phyloP scores from a whole-genome alignment of 495 filamentous ascomycete genomes.

The Aspergillus mulundensis region DNA sequence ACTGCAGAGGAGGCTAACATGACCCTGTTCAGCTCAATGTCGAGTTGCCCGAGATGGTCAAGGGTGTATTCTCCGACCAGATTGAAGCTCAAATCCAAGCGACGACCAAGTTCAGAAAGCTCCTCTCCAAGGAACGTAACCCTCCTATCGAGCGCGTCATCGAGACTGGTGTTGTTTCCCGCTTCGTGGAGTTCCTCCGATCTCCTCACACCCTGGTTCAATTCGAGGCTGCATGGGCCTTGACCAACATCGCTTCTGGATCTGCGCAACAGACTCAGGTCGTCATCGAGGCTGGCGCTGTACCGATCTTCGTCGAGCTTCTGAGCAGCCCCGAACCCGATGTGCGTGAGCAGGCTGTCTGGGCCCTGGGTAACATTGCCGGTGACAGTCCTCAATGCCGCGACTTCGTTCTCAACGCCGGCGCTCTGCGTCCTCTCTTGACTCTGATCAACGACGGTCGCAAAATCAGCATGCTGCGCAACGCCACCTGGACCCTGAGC shows the following conservation, averaged over 20 bases:
- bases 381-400: constrained; percentile 97
- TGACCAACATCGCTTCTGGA: constrained; percentile 99
- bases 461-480: constrained; percentile 98
- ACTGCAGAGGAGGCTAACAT: constrained; percentile 32
- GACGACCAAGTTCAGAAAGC: constrained; percentile 98
- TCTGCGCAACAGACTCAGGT: constrained; percentile 97
- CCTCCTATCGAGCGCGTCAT: constrained; percentile 99
- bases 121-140: constrained; percentile 97
- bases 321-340: constrained; percentile 94
- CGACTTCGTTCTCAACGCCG: constrained; percentile 87
- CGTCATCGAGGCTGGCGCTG: constrained; percentile 96
- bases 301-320: constrained; percentile 97
- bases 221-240: constrained; percentile 98
- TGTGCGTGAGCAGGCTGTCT: constrained; percentile 97
- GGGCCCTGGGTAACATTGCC: constrained; percentile 98
- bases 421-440: constrained; percentile 86
- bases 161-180: constrained; percentile 94
- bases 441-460: constrained; percentile 91
- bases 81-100: constrained; percentile 97
- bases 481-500: constrained; percentile 98
- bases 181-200: constrained; percentile 97
- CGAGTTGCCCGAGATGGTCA: constrained; percentile 96
- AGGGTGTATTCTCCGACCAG: constrained; percentile 96
- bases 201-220: constrained; percentile 98
- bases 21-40: constrained; percentile 72